Evolutionary conservation across 2,329 filamentous ascomycete species (phyloP).

Genomic region (Trichoderma sp.): DNA sequence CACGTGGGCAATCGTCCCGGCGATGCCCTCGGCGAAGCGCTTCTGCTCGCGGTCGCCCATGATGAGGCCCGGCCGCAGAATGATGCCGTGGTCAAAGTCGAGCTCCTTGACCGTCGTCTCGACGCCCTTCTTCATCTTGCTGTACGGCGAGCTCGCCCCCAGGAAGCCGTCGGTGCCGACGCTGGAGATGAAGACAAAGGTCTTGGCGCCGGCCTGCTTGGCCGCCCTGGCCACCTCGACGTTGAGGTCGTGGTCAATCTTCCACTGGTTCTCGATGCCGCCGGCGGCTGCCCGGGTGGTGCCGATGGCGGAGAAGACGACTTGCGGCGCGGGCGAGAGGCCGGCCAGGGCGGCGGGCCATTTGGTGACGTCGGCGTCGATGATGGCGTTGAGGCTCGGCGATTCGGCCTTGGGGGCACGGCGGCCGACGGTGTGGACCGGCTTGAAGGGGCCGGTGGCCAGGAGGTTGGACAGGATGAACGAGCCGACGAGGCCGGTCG

Average conservation of each 20-base stretch:
- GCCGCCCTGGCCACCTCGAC: constrained; percentile 73
- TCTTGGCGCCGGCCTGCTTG: constrained; percentile 65
- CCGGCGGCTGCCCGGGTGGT: constrained; percentile 77
- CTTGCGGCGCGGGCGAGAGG: constrained; percentile 52
- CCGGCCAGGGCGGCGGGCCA: constrained; percentile 63
- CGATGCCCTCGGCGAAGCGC: constrained; percentile 55
- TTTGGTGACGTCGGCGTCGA: constrained; percentile 63
- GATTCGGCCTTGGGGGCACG: constrained; percentile 55
- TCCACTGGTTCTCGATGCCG: constrained; percentile 73
- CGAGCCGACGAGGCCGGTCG: constrained; percentile 67
- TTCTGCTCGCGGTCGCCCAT: constrained; percentile 64
- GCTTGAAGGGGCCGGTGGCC: constrained; percentile 47
- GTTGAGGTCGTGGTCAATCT: constrained; percentile 86
- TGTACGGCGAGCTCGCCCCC: constrained; percentile 44
- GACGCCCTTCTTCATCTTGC: constrained; percentile 81
- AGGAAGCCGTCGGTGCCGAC: constrained; percentile 44
- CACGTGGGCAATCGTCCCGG: constrained; percentile 53
- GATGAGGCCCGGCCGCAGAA: constrained; percentile 72
- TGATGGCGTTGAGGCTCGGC: constrained; percentile 58
- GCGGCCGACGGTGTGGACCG: constrained; percentile 63
- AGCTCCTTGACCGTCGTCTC: constrained; percentile 72
- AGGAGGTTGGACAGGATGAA: constrained; percentile 70
- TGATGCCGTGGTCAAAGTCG: constrained; percentile 73
- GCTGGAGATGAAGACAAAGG: constrained; percentile 74
- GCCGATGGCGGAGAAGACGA: constrained; percentile 75